Base-by-base conservation (phyloP, 345 rosid species). In the Euphorbia pulcherrima region DNA sequence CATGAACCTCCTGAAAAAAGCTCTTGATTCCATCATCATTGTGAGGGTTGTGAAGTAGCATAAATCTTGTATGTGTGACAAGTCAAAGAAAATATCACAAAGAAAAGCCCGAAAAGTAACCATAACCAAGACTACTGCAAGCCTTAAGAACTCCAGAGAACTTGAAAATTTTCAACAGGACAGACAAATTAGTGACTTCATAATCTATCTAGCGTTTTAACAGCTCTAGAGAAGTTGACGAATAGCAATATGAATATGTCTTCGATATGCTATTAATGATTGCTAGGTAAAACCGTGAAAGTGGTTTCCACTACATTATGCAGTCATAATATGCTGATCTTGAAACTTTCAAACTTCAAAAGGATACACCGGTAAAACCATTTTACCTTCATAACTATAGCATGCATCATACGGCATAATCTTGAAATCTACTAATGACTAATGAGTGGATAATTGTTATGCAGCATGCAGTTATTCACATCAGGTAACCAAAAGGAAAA, bases 21-120 rank as follows among this genome's bases (percentile, higher is more conserved):
- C 95, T 91, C 84, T 94, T 94, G 79, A 94, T 94, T 37, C 99
- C 97, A 65, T 94, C 99, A 58, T 94, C 97, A 21, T 88, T 94
- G 50, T 97, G 90, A 5, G 96, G 88, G 85, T 94, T 95, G 60
- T 92, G 97, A 75, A 94, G 99, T 68, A 94, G 89, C 96, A 94
- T 89, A 56, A 94, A 76, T 69, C 97, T 82, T 1, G 97, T 90
- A 86, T 91, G 97, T 89, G 60, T 59, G 79, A 62, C 40, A 37
- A 69, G 82, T 88, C 71, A 88, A 87, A 77, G 91, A 78, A 76
- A 78, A 61, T 35, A 68, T 18, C 51, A 55, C 47, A 37, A 33
- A 55, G 1, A 11, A 50, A 8, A 54, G 41, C 8, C 46, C 39
- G 20, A 50, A 20, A 26, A n/a, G 17, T 52, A 51, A 62, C 8